A percentile compares a stretch with the other conserved stretches of the same genome.
Conservation (phyloP, 2,329 filamentous ascomycete species). For the Diaporthe humulicola region DNA sequence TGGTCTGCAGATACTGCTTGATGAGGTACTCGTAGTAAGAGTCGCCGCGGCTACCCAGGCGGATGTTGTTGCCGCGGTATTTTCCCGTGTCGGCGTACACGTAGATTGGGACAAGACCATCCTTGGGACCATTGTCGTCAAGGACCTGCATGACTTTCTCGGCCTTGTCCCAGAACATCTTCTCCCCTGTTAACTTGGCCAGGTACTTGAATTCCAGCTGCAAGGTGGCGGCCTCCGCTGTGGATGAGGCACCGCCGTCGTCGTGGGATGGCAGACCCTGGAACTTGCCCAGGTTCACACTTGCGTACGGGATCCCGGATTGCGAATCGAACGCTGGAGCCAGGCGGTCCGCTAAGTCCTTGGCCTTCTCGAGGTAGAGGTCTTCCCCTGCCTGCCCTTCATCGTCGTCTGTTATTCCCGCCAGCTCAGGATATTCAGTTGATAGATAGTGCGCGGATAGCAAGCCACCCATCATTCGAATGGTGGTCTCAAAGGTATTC, state of each 20-base stretch:
- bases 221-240: conserved; percentile 90
- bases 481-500: conserved; percentile 97
- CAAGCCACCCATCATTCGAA: conserved; percentile 94
- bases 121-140: conserved; percentile 82
- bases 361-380: conserved; percentile 94
- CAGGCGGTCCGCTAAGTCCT: conserved; percentile 89
- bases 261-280: conserved; percentile 85
- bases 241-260: conserved; percentile 90
- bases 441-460: conserved; percentile 96
- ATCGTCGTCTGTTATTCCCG: conserved; percentile 79
- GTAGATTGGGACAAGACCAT: conserved; percentile 92
- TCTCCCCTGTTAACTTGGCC: conserved; percentile 92
- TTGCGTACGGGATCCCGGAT: conserved; percentile 90
- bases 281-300: conserved; percentile 85
- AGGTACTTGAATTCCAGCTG: conserved; percentile 99
- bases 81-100: conserved; percentile 83
- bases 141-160: conserved; percentile 94
- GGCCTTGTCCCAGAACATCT: conserved; percentile 90
- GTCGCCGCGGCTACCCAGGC: conserved; percentile 92
- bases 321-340: conserved; percentile 88
- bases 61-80: conserved; percentile 88
- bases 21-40: conserved; percentile 99
- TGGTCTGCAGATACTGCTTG: conserved; percentile 97
- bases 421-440: conserved; percentile 83
- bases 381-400: conserved; percentile 84